Base-by-base conservation (phyloP, 2,329 filamentous ascomycete genomes). In the Phialophora chinensis region DNA sequence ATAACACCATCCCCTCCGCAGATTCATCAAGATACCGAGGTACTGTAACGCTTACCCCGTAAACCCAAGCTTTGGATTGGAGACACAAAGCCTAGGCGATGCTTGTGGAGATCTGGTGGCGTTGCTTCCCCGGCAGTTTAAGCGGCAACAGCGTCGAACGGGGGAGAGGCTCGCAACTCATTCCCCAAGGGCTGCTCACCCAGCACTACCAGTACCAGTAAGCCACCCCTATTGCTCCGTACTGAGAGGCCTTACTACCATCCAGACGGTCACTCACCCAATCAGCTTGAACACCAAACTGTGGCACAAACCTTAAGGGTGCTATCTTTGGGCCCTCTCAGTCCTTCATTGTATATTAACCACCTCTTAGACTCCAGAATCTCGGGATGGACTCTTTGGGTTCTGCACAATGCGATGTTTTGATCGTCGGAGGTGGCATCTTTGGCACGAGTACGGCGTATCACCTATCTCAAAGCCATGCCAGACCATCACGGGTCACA, bases 361-460 rank as follows among this genome's bases (percentile, higher is more conserved):
- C 23, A 8, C n/a, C 44, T 2, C 14, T 27, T 27, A n/a, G 44
- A 29, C 8, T 31, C 23, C 6, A 23, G 31, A 14, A 6, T 17
- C 27, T 25, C 38, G 59, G 23, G 11, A 65, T 62, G 62, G 66
- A 31, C 20, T 63, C 62, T 11, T 14, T 44, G 25, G 25, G 31
- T 25, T 27, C 38, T 29, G n/a, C 42, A 11, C 20, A 58, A 27
- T 63, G 62, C 44, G 60, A 67, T 12, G 53, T 69, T 35, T 49
- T 90, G 65, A 88, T 90, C 64, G 77, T 90, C 52, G 88, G 88
- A 38, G 86, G 85, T 7, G 88, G 88, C 53, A 86, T 88, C 33
- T 90, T 90, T 73, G 88, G 88, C 44, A 84, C 85, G 42, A 88
- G 86, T 25, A 89, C 87, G 0, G 88, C 88, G n/a, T 86, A 87